Base-by-base conservation (phyloP, 2,329 filamentous ascomycete genomes). In the Hypoxylon sp. region DNA sequence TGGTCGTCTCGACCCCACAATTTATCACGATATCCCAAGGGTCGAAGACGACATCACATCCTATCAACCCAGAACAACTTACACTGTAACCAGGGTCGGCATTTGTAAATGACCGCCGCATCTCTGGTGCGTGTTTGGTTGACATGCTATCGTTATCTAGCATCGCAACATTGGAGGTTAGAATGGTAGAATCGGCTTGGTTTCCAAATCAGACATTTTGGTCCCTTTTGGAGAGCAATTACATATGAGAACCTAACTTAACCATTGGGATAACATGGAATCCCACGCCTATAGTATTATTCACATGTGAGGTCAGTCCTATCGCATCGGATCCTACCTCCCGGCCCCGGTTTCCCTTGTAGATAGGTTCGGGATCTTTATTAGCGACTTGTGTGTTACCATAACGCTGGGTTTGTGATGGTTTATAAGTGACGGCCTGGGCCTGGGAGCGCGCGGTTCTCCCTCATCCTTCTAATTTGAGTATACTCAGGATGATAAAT, bases 21-120 rank as follows among this genome's bases (percentile, higher is more conserved):
- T 63, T 61, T 43, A 68, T 65, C 57, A 63, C 67, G 67, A 65
- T 67, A 69, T 67, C 14, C 32, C 60, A 38, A 60, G 60, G 60
- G 34, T 49, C 48, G 43, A 69, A 69, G 63, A 55, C 67, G 67
- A 67, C 67, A 69, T 67, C 63, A 50, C 60, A 58, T 28, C 52
- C 60, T 25, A 32, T 52, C 25, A 17, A 58, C 19, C 55, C 9
- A 56, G 49, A 46, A 28, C 28, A 13, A 60, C 30, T 25, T 53
- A 30, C 23, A 58, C 36, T 56, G 41, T 50, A 60, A 60, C 53
- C 43, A 58, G 9, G 10, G 11, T 49, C 48, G 58, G 52, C 51
- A 56, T 41, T 67, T 67, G 14, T 52, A 56, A 46, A 64, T 50
- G 25, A 10, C 58, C 46, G 43, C 58, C 41, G 19, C 34, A 56